Evolutionary conservation across 1,139 yeast species (phyloP).

Genomic region (Meyerozyma sp.): DNA sequence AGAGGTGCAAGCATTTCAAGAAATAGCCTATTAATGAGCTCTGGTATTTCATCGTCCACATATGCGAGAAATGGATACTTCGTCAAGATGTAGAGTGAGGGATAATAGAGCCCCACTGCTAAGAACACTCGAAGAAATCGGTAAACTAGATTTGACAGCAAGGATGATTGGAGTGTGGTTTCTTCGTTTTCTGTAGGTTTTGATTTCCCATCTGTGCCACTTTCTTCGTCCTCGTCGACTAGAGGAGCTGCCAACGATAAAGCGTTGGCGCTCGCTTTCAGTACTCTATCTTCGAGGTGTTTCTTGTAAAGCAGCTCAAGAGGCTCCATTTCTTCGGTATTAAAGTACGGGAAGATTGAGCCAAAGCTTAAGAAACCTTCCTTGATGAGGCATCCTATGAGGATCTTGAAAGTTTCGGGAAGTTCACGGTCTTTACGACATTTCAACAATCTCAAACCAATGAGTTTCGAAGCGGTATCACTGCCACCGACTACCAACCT

Average conservation of each 20-base stretch:
- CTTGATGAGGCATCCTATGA: constrained; percentile 55
- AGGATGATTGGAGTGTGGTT: constrained; percentile 11
- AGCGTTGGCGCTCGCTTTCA: constrained; percentile 69
- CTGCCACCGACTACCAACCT: constrained; percentile 41
- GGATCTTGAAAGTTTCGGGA: constrained; percentile 43
- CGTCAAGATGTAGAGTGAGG: constrained; percentile 55
- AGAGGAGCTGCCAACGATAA: constrained; percentile 86
- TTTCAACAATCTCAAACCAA: constrained; percentile 51
- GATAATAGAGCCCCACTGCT: constrained; percentile 60
- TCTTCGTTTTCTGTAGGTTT: constrained; percentile 8
- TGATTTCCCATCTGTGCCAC: constrained; percentile 2
- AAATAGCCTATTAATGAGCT: constrained; percentile 47
- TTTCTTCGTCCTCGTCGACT: constrained; percentile 57
- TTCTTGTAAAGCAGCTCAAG: constrained; percentile 45
- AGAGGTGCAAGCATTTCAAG: constrained; percentile 49
- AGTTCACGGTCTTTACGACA: constrained; percentile 26
- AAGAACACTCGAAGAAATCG: constrained; percentile 51
- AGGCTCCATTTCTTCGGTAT: constrained; percentile 30
- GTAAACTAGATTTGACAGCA: constrained; percentile 20
- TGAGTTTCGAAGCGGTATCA: constrained; percentile 50
- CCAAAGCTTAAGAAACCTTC: constrained; percentile 66
- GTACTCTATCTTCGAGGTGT: constrained; percentile 56
- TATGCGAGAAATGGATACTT: constrained; percentile 60
- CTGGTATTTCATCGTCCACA: constrained; percentile 48
- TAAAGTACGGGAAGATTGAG: constrained; percentile 51